Percentiles rank a stretch among this genome's conserved stretches.
Evolutionary conservation across 163 green algal genomes (phyloP).

Genomic region (Scenedesmus sp.): DNA sequence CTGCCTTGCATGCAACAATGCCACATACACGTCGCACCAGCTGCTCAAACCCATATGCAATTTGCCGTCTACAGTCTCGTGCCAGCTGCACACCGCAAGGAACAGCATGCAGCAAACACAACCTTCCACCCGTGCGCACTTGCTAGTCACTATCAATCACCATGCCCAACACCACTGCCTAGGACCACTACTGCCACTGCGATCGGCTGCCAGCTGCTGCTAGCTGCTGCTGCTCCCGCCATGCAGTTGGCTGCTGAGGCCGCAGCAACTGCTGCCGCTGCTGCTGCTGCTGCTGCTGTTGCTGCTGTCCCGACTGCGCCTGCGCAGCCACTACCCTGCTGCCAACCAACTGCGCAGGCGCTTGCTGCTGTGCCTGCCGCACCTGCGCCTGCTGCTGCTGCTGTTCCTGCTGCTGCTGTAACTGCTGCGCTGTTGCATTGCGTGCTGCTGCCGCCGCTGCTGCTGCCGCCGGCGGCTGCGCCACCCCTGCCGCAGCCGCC

Average conservation of each 20-base stretch:
- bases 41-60: too few species aligned
- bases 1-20: too few species aligned
- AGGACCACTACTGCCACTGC: background rate
- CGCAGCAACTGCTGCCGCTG: background rate
- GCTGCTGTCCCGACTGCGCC: background rate
- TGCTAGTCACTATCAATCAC: background rate
- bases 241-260: background rate
- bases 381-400: background rate
- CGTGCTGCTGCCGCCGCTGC: background rate
- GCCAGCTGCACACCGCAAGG: too few species aligned
- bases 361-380: background rate
- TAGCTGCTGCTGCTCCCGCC: slow-evolving; percentile 15
- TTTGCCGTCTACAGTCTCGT: too few species aligned
- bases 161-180: background rate
- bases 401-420: slow-evolving; percentile 7
- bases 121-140: too few species aligned
- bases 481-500: background rate
- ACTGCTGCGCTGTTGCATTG: background rate
- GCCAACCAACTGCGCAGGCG: background rate
- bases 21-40: too few species aligned
- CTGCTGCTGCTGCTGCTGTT: slow-evolving; percentile 6
- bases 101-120: too few species aligned
- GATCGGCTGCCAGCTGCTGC: background rate
- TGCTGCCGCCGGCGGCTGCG: background rate
- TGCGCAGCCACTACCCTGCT: background rate